Base-by-base conservation (phyloP, 805 yeast species). In the Starmerella apis region DNA sequence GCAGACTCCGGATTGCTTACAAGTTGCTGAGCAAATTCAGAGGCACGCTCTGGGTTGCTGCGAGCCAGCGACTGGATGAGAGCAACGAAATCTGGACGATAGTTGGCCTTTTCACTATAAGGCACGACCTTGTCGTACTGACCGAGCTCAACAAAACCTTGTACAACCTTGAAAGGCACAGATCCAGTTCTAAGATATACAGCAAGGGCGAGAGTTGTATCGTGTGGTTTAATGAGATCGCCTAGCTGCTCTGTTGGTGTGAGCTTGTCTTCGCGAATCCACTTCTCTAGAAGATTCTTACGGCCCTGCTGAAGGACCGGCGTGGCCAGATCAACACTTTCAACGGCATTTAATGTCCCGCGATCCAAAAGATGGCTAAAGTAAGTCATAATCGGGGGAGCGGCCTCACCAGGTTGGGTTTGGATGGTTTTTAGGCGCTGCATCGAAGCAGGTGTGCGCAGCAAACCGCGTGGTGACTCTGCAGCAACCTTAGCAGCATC, bases 401-500 rank as follows among this genome's bases (percentile, higher is more conserved):
- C 86, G 38, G 88, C 84, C 62, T 86, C 86, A 37, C 98, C 97
- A 39, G 95, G 95, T 55, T 86, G 82, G 7, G 95, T 84, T 57
- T 88, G 94, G 51, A 90, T 74, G 63, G 80, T 79, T 71, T 90
- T 92, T 71, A 92, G 79, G 68, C 86, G 86, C 69, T 86, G 82
- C 65, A 92, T 88, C 22, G 97, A 92, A 56, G 85, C 94, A 52
- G 86, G 94, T 42, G 95, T 88, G 72, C 99, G 81, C 68, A 92
- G 74, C 24, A 71, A 59, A 2, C 74, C 74, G 62, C 86, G 86
- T 49, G 86, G 86, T 14, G 95, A 85, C 33, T 95, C 81, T 13
- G 97, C 97, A 33, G 98, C 98, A 52, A 90, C 85, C 70, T 86
- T 86, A 45, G 97, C 98, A 48, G 98, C 98, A 60, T 81, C 81